Evolutionary conservation across 768 basidiomycete genomes (phyloP), one percentile per base, ranked within the genome.

Genomic region (Candolleomyces aberdarensis): DNA sequence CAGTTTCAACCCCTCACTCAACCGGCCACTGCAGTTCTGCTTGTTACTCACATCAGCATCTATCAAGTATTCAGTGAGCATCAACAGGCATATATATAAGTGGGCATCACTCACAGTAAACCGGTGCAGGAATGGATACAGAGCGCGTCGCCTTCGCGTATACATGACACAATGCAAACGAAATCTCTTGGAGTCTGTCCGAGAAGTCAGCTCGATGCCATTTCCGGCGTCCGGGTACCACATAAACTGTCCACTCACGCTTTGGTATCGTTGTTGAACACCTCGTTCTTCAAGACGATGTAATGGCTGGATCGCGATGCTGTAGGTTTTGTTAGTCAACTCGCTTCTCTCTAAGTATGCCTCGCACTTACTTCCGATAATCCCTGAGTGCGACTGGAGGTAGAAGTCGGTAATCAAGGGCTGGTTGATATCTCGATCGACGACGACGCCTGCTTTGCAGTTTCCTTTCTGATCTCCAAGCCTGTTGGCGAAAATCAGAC

Each of bases 341-440:
- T 31, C 9, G 26, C 36, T 11, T 22, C 41, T 7, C 7, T 7
- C 7, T 17, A 0, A 40, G 44, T 22, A 19, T 14, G 26, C 11
- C 44, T 11, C 20, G 5, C 36, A 74, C 80, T 68, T 64, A 83
- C 82, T 84, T 60, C 82, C 86, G 56, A 82, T 73, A 11, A 87
- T 71, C 0, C 83, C 85, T 0, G 74, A 75, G 48, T 88, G 86
- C 0, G 81, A 81, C 59, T 83, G 85, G 0, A 87, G 69, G 57
- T 84, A 86, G 20, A 81, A 88, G 49, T 87, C 83, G 1, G 66
- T 72, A 26, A 77, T 75, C 0, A 73, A 71, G 0, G 84, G 83
- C 57, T 79, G 80, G 1, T 76, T 77, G 39, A 85, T 74, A 40
- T 74, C 67, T 51, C 59, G 26, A 19, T 76, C 71, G 1, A 75